Evolutionary conservation across 495 filamentous ascomycete species (phyloP).

Genomic region (Daldinia vernicosa): DNA sequence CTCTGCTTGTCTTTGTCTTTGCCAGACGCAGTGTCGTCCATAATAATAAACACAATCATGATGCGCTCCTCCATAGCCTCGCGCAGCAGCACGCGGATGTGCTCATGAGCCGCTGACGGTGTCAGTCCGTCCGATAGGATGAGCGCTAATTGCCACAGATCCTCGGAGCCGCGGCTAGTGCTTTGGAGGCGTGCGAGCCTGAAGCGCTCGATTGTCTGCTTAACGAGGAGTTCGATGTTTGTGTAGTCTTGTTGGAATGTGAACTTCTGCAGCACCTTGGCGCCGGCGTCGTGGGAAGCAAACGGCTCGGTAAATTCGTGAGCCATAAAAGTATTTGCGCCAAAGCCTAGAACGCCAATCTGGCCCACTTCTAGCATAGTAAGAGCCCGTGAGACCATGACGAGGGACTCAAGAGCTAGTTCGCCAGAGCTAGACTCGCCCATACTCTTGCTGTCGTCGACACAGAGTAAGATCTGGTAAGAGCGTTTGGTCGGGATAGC

Average conservation of each 20-base stretch:
- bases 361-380: constrained; percentile 94
- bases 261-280: constrained; percentile 82
- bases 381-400: constrained; percentile 83
- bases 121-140: constrained; percentile 94
- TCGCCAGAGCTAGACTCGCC: constrained; percentile 68
- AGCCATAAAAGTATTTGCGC: constrained; percentile 82
- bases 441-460: constrained; percentile 97
- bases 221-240: constrained; percentile 80
- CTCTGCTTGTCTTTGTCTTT: constrained; percentile 44
- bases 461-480: constrained; percentile 96
- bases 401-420: constrained; percentile 90
- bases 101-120: constrained; percentile 78
- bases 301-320: constrained; percentile 81
- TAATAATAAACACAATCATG: constrained; percentile 97
- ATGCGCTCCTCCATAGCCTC: constrained; percentile 91
- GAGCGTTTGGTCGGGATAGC: constrained; percentile 88
- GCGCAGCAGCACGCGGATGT: constrained; percentile 79
- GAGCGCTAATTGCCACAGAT: constrained; percentile 96
- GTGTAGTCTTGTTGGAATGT: constrained; percentile 85
- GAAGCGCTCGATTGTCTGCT: constrained; percentile 81
- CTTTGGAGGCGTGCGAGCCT: constrained; percentile 72
- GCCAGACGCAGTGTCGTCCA: constrained; percentile 72
- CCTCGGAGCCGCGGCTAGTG: constrained; percentile 67
- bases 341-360: constrained; percentile 88
- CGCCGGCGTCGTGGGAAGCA: constrained; percentile 85